Evolutionary conservation across 2,329 filamentous ascomycete genomes (phyloP), one percentile per base, ranked within the genome.

Genomic region (Pyrenochaeta sp.): DNA sequence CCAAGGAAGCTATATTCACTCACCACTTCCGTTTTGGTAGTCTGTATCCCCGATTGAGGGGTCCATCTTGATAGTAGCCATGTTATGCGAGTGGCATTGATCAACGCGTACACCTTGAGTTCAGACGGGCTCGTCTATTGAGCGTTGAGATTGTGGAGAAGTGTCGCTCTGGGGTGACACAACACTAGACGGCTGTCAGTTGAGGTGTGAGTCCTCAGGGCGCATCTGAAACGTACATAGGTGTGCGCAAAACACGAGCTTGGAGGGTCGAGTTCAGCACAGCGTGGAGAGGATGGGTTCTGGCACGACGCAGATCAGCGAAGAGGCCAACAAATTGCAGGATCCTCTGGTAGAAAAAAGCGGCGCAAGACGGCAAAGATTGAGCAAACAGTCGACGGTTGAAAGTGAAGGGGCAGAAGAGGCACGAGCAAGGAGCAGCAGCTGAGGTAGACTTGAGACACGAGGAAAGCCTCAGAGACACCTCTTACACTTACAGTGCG

Each of bases 31-130:
- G 48, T 66, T 62, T 50, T 65, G 53, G 52, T 61, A 61, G 42
- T 51, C 55, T 35, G 49, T 28, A 40, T 68, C 65, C 47, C 59
- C 61, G 30, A 55, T 56, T 15, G 60, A 63, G 41, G 65, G 58
- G 37, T 69, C 63, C 41, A 61, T 55, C 44, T 68, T 67, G 44
- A 69, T 64, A 53, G 57, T 51, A 34, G 65, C 63, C 68, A 70
- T 69, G 53, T 54, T 65, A 62, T 61, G 39, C 45, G 36, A 34
- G 47, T 52, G 39, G 62, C 67, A 68, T 61, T 53, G 58, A 64
- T 55, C 55, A 60, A 42, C 34, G 19, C 37, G 35, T 34, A 46
- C 39, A 36, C 50, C 28, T 39, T 18, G 40, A 44, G 44, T 21
- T 20, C 38, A 52, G 52, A 55, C 48, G 48, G n/a, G 39, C 41